Percentiles rank a stretch among this genome's conserved stretches.
Conservation (phyloP, 257 asterid species). For the Solanum dulcamara region DNA sequence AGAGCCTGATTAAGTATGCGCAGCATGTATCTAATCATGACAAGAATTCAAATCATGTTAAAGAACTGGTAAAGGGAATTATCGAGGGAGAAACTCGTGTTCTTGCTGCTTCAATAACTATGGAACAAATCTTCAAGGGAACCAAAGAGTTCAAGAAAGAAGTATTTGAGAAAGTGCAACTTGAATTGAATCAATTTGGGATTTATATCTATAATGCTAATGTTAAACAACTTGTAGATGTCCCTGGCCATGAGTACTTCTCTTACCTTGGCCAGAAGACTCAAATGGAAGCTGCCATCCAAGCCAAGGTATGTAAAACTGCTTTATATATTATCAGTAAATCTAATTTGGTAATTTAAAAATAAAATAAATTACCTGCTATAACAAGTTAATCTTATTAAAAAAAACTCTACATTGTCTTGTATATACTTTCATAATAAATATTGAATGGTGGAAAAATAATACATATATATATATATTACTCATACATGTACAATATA, state of each 20-base stretch:
- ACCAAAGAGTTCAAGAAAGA: constrained; percentile 49
- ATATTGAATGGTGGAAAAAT: too few relatives aligned
- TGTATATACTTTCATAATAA: too few relatives aligned
- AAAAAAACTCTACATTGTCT: too few relatives aligned
- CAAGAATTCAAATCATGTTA: constrained; percentile 41
- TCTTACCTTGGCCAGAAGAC: constrained; percentile 56
- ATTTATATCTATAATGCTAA: constrained; percentile 51
- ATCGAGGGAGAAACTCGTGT: constrained; percentile 70
- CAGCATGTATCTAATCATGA: constrained; percentile 49
- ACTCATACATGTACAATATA: too few relatives aligned
- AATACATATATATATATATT: too few relatives aligned
- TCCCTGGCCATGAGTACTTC: constrained; percentile 56
- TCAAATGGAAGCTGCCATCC: constrained; percentile 63
- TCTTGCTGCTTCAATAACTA: constrained; percentile 59
- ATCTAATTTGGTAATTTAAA: too few relatives aligned
- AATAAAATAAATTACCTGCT: too few relatives aligned
- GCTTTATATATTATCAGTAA: too few relatives aligned
- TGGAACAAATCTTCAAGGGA: constrained; percentile 52
- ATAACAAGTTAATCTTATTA: too few relatives aligned
- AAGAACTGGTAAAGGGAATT: constrained; percentile 48
- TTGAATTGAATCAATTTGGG: constrained; percentile 51
- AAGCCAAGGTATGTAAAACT: constrained; percentile 48
- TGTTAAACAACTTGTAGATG: constrained; percentile 59
- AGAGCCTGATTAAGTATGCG: constrained; percentile 39
- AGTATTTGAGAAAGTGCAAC: constrained; percentile 54